These are phyloP conservation scores for Arthrobotrys iridis DNA, from an alignment of 2,329 filamentous ascomycete species.

Conservation along the genomic window DNA sequence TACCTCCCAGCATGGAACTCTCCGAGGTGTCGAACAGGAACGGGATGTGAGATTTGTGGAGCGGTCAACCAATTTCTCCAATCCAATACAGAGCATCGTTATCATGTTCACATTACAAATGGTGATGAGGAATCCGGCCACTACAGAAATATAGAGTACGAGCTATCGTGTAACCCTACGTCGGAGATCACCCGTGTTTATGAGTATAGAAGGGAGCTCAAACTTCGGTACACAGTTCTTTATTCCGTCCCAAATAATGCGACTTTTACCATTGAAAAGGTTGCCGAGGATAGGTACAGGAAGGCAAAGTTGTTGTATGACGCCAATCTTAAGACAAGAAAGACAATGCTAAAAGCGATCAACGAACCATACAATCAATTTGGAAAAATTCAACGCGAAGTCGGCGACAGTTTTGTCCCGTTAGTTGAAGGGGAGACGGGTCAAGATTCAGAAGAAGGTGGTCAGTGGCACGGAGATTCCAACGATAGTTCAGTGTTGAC, in stretches of 20 bases:
- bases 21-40: slow-evolving; percentile 7
- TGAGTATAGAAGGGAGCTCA: background rate
- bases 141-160: background rate
- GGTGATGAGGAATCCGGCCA: background rate
- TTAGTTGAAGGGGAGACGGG: background rate
- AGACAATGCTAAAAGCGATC: background rate
- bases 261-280: slow-evolving; percentile 10
- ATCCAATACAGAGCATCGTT: slow-evolving; percentile 23
- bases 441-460: background rate
- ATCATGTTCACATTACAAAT: background rate
- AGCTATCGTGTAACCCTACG: background rate
- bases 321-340: background rate
- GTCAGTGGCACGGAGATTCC: background rate
- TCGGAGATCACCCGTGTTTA: background rate
- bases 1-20: slow-evolving; percentile 36
- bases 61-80: slow-evolving; percentile 40
- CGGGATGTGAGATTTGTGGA: slow-evolving; percentile 25
- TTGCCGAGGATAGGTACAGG: background rate
- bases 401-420: slow-evolving; percentile 3
- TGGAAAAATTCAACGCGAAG: slow-evolving; percentile 14
- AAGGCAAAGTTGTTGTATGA: background rate
- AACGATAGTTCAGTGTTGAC: background rate
- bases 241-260: background rate
- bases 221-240: background rate
- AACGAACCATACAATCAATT: slow-evolving; percentile 10